A percentile compares a stretch with the other conserved stretches of the same genome.
phyloP scores from a whole-genome alignment of 176 grass and related monocot genomes.

The Musa itinerans region DNA sequence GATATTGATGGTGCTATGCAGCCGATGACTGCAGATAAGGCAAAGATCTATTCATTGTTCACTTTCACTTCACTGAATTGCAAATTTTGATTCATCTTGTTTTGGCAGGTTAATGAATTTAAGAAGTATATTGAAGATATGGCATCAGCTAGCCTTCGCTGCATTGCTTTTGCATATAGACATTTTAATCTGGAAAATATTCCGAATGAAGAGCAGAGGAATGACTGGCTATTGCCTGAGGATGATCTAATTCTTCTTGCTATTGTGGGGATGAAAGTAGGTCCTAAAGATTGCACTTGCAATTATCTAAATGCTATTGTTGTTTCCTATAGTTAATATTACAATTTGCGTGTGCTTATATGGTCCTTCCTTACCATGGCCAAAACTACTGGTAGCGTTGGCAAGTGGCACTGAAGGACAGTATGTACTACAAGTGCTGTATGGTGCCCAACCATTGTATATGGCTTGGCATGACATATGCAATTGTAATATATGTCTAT shows the following conservation, averaged over 20 bases:
- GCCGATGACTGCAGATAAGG: constrained; percentile 55
- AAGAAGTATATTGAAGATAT: constrained; percentile 80
- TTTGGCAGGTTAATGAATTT: constrained; percentile 57
- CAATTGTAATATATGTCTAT: background rate
- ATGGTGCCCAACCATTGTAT: background rate
- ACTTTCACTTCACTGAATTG: background rate
- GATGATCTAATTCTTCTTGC: constrained; percentile 65
- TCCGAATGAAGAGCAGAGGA: constrained; percentile 64
- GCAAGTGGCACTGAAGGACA: background rate
- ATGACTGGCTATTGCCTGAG: constrained; percentile 68
- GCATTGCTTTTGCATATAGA: constrained; percentile 81
- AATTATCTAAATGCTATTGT: background rate
- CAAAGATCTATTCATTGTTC: constrained; percentile 1
- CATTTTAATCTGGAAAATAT: constrained; percentile 40
- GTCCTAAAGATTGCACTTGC: background rate
- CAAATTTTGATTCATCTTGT: constrained; percentile 3
- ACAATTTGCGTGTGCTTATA: background rate
- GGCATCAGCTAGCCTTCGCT: constrained; percentile 67
- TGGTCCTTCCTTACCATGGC: background rate
- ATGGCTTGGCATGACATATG: background rate
- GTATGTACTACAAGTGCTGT: background rate
- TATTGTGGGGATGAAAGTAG: constrained; percentile 87
- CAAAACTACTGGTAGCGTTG: no score
- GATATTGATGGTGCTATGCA: constrained; percentile 52
- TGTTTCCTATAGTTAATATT: background rate